Conservation (phyloP, 129 eudicot genomes). For the Heracleum sosnowskyi region DNA sequence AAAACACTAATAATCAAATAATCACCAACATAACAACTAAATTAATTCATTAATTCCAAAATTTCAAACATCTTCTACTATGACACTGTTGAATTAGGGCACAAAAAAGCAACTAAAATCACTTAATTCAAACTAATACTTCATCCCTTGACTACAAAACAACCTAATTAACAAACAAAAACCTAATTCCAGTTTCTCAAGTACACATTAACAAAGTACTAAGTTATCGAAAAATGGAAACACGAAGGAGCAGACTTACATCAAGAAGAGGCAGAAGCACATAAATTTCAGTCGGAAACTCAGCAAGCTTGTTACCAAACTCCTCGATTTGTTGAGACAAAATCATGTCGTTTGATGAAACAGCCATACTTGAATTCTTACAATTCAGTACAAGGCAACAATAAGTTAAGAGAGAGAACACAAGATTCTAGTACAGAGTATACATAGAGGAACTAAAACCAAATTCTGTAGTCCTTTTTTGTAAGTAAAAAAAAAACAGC, state of each 20-base stretch:
- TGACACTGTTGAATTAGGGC: not conserved
- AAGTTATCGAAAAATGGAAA: not conserved
- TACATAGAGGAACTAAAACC: too few species aligned
- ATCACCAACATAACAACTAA: not conserved
- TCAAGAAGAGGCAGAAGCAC: constrained; percentile 2
- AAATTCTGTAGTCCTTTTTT: too few species aligned
- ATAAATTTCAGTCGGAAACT: not conserved
- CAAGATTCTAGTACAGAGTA: not conserved
- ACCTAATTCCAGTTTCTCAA: not conserved
- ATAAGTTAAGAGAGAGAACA: not conserved
- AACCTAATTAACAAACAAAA: not conserved
- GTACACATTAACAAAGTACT: too few species aligned
- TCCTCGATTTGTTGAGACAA: not conserved
- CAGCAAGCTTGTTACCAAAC: not conserved
- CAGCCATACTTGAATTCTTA: not conserved
- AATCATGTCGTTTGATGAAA: not conserved
- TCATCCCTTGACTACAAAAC: not conserved
- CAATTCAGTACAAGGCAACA: not conserved
- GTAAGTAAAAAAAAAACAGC: not conserved
- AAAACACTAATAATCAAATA: not conserved
- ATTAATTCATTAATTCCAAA: not conserved
- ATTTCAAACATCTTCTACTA: not conserved
- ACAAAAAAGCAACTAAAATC: not conserved
- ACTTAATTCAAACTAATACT: not conserved
- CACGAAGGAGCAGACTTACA: not conserved